Percentiles rank a stretch among this genome's conserved stretches.
Evolutionary conservation across 331 rosid genomes (phyloP).

Genomic region (Ulmus americana): DNA sequence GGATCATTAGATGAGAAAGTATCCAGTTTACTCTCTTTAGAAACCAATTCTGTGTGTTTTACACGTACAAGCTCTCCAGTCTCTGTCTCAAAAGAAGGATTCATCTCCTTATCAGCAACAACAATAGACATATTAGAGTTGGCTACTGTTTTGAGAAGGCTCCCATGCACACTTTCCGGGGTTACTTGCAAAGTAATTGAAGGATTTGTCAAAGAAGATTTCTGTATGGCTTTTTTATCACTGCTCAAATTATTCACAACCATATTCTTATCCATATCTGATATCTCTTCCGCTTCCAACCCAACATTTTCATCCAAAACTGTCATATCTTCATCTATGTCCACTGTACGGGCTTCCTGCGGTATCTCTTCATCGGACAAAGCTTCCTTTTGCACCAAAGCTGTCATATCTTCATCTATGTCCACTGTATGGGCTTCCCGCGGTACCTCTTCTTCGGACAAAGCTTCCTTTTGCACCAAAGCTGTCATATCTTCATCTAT

Average conservation of each 20-base stretch:
- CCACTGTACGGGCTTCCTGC: constrained; percentile 23
- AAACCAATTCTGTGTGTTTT: constrained; percentile 15
- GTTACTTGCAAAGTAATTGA: constrained; percentile 20
- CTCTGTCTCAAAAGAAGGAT: constrained; percentile 3
- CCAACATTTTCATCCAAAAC: constrained; percentile 10
- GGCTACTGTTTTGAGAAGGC: constrained; percentile 25
- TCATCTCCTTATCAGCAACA: neutral
- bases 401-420: constrained; percentile 6
- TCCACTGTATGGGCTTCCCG: too few species aligned
- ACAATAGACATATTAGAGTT: constrained; percentile 13
- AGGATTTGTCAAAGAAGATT: constrained; percentile 26
- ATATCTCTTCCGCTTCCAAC: constrained; percentile 26
- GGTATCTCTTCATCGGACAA: constrained; percentile 22
- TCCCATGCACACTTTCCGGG: constrained; percentile 23
- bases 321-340: constrained; percentile 17
- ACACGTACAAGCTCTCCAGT: neutral
- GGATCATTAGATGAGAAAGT: constrained; percentile 10
- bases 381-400: constrained; percentile 26
- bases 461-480: too few species aligned
- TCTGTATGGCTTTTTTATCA: constrained; percentile 18
- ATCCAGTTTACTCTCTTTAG: constrained; percentile 16
- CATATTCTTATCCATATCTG: constrained; percentile 26
- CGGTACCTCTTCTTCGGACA: too few species aligned
- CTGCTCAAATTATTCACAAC: constrained; percentile 17
- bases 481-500: too few species aligned